Evolutionary conservation across 2,329 filamentous ascomycete species (phyloP), one percentile per base, ranked within the genome.

Genomic region (Macroventuria anomochaeta): DNA sequence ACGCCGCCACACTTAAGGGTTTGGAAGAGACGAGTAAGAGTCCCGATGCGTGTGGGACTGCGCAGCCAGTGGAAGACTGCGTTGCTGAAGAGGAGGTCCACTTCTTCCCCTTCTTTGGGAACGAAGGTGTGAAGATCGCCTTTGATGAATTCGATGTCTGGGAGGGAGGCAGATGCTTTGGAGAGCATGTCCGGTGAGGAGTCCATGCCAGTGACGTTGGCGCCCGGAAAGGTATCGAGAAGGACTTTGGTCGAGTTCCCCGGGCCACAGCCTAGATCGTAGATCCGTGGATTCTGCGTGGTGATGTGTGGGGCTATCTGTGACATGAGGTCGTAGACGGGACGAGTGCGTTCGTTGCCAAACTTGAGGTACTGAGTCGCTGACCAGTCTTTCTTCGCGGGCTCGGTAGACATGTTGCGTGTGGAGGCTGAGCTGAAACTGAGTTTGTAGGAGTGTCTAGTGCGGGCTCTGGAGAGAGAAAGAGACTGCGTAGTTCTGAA

Each of bases 211-310:
- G 74, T 73, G 36, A 86, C 61, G 0, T 64, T 52, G 0, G 83
- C 79, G 3, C 68, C 38, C 0, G 83, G 81, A 64, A 81, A 87
- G 4, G 76, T 75, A 2, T 66, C 60, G 4, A 71, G 68, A 1
- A 87, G 75, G 1, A 80, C 77, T 1, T 72, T 68, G 0, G 84
- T 86, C 2, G 81, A 84, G 71, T 85, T 86, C 5, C 81, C 84
- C 0, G 84, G 84, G 0, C 84, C 84, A 66, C 84, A 87, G 59
- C 84, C 84, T 1, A 87, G 74, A 54, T 87, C 84, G 60, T 84
- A 73, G 59, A 86, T 79, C 8, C 72, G 54, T 63, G n/a, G 81
- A 0, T 32, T 44, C 1, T 43, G 23, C 18, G 36, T 8, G 2
- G 39, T 46, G 32, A 69, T 38, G 36, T 72, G 59, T 1, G 80